A percentile compares a stretch with the other conserved stretches of the same genome.
Evolutionary conservation across 2,329 filamentous ascomycete genomes (phyloP).

Genomic region (Rhynchosporium graminicola): DNA sequence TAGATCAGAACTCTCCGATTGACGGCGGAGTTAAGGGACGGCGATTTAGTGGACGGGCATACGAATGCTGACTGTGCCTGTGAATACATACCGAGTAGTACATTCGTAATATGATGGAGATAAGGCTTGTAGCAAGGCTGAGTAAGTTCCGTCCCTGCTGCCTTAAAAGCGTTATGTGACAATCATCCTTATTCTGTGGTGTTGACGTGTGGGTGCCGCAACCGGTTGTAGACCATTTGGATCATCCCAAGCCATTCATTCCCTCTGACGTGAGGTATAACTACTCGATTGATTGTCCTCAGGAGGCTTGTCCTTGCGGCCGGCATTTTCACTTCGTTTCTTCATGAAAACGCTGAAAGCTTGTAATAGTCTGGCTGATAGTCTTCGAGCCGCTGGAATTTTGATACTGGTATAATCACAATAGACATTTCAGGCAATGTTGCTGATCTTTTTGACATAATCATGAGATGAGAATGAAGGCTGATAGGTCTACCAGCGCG

Average conservation of each 20-base stretch:
- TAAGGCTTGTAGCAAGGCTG: constrained; percentile 13
- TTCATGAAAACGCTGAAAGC: not conserved
- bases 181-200: not conserved
- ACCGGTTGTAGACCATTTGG: constrained; percentile 1
- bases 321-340: not conserved
- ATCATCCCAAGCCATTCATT: not conserved
- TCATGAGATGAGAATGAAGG: constrained; percentile 8
- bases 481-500: constrained; percentile 4
- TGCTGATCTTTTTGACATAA: constrained; percentile 13
- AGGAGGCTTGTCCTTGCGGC: constrained; percentile 8
- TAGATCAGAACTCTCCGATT: constrained; percentile 4
- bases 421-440: not conserved
- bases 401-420: constrained; percentile 6
- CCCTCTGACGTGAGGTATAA: constrained; percentile 4
- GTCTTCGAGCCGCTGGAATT: not conserved
- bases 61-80: constrained; percentile 20
- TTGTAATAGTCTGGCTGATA: constrained; percentile 15
- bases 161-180: constrained; percentile 8
- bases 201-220: constrained; percentile 1
- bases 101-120: not conserved
- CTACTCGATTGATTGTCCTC: not conserved
- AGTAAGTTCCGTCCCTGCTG: constrained; percentile 12
- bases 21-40: constrained; percentile 3
- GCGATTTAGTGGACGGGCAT: constrained; percentile 10
- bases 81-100: not conserved